Base-by-base conservation (phyloP, 2,329 filamentous ascomycete species). In the Arthrobotrys pseudoclavata region DNA sequence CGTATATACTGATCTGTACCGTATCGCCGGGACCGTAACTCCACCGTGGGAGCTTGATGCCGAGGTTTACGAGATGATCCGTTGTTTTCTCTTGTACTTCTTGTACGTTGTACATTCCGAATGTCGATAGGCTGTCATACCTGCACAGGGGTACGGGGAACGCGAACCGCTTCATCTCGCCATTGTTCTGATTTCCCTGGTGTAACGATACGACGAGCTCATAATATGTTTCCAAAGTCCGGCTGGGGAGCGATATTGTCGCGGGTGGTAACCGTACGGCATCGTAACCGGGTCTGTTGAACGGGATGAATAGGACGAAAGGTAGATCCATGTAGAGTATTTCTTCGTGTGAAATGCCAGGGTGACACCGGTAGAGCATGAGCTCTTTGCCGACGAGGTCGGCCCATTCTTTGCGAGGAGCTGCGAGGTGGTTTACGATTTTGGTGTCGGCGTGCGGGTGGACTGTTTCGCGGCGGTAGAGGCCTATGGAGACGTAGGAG, bases 71-170 rank as follows among this genome's bases (percentile, higher is more conserved):
- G 68, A 98, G 86, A 84, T 97, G 96, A 85, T 98, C 96, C 63
- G 92, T 90, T 34, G 94, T 92, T 76, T 91, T 89, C 82, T 96
- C 91, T 69, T 93, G 93, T 75, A 91, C 92, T 84, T 97, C 95
- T 15, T 94, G 95, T 68, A 94, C 91, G 85, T 98, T 98, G 86
- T 98, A 99, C 96, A 98, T 98, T 84, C 96, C 96, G 85, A 99
- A 99, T 0, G 96, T 98, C 48, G 94, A 97, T 60, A 99, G 87
- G 0, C 95, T 99, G 84, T 99, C 96, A 85, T 98, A 99, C 83
- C 96, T 89, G 80, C 93, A 90, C 81, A 99, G 89, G 0, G 95
- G 95, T 45, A 98, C 92, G 0, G 96, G 93, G 81, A 97, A 97
- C 3, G 90, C 87, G 84, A 96, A 96, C 84, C 96, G 96, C 84